Evolutionary conservation across 495 filamentous ascomycete species (phyloP).

Genomic region (Neurospora pannonica): DNA sequence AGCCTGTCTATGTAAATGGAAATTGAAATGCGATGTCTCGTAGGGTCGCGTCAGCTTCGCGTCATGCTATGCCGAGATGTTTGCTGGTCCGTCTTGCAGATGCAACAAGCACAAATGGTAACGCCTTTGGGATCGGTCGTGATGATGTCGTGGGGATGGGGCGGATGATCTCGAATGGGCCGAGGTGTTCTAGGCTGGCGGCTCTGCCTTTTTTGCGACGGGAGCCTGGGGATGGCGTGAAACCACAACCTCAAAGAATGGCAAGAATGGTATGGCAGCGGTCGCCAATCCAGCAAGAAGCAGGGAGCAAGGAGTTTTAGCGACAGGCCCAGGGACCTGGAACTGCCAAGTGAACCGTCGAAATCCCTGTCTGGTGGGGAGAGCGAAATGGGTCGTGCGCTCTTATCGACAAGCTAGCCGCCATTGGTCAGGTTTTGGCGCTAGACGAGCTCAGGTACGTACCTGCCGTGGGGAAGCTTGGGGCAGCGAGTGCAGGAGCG

Average conservation of each 20-base stretch:
- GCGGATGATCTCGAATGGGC: neutral
- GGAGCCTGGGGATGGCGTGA: neutral
- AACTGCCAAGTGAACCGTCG: neutral
- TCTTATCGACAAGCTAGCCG: neutral
- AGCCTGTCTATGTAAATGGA: constrained; percentile 1
- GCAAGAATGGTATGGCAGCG: neutral
- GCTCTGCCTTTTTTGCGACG: neutral
- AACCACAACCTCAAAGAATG: neutral
- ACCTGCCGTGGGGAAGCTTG: neutral
- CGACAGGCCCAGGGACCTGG: neutral
- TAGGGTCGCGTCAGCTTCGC: neutral
- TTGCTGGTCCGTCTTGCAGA: neutral
- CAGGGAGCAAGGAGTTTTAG: neutral
- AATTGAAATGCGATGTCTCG: neutral
- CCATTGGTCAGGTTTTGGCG: neutral
- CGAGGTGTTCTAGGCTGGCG: neutral
- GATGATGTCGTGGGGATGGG: neutral
- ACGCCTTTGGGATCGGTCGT: neutral
- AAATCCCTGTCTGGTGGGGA: neutral
- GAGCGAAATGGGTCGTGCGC: neutral
- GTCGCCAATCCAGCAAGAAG: constrained; percentile 1
- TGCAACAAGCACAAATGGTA: neutral
- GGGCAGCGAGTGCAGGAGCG: neutral
- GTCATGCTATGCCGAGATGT: neutral
- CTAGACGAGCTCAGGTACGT: neutral